phyloP scores from a whole-genome alignment of 352 stramenopile genomes.

The Pseudoperonospora humuli region DNA sequence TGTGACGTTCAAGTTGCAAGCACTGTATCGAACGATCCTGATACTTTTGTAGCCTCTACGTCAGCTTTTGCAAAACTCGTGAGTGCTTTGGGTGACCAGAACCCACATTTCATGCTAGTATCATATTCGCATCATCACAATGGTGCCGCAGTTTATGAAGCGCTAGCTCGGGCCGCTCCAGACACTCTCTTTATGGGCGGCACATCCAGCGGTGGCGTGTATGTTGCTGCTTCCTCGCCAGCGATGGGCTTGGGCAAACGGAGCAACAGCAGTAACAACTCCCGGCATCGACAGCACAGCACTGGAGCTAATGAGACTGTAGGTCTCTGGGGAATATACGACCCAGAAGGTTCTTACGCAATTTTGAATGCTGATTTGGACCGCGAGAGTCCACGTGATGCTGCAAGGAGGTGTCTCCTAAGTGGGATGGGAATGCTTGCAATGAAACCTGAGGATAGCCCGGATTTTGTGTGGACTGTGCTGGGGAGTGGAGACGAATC shows the following conservation, averaged over 20 bases:
- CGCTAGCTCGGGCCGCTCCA: constrained; percentile 46
- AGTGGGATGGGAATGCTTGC: constrained; percentile 63
- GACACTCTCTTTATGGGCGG: constrained; percentile 79
- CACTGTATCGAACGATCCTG: constrained; percentile 48
- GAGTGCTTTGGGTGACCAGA: constrained; percentile 42
- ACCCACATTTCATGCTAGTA: constrained; percentile 74
- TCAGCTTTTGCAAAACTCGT: constrained; percentile 55
- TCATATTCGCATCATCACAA: constrained; percentile 65
- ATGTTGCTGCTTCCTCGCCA: constrained; percentile 16
- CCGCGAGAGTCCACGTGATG: constrained; percentile 51
- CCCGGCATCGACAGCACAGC: constrained; percentile 25
- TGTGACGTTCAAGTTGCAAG: constrained; percentile 68
- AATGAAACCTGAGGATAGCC: constrained; percentile 66
- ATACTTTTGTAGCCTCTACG: constrained; percentile 44
- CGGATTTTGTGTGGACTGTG: constrained; percentile 75
- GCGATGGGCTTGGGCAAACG: constrained; percentile 11
- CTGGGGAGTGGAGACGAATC: constrained; percentile 30
- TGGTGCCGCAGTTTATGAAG: constrained; percentile 45
- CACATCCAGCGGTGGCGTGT: constrained; percentile 66
- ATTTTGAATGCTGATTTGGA: constrained; percentile 65
- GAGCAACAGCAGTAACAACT: constrained; percentile 26
- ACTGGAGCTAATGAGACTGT: constrained; percentile 27
- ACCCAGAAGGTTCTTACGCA: constrained; percentile 73
- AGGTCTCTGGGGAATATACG: constrained; percentile 75
- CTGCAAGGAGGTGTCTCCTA: constrained; percentile 47